Base-by-base conservation (phyloP, 257 asterid species). In the Solanum chilense region DNA sequence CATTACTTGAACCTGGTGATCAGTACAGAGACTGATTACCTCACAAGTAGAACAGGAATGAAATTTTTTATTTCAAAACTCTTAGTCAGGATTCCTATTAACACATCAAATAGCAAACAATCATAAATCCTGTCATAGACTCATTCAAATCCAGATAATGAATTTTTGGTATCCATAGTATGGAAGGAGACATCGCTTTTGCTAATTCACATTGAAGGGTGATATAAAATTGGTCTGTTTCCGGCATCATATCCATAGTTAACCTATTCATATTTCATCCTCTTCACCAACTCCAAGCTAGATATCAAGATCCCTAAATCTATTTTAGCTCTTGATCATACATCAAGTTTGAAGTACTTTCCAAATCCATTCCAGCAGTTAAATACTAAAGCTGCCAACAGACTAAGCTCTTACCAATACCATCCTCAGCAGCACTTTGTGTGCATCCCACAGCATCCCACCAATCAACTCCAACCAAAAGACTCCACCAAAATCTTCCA, bases 361-460 rank as follows among this genome's bases (percentile, higher is more conserved):
- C 69, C 85, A 81, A 49, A 81, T 81, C 42, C 69, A 81, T 81
- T 76, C 37, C 85, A 81, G 69, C 69, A 49, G 69, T 49, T 81
- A 20, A 7, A 52, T 49, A 29, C 44, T 29, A 81, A 49, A 49
- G 27, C 88, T 73, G 39, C 74, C 70, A 86, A 33, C 84, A 86
- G 15, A 86, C 37, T 73, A 73, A 83, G 83, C 84, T 84, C 92
- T 89, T 95, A 97, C 99, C 99, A 87, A 97, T 96, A 82, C 98
- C 98, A 90, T 95, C 98, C 95, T 97, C 99, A 10, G 99, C 98
- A 44, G 99, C 99, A 89, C 99, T 96, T 90, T 97, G 99, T 25
- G 99, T 97, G 87, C 99, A 97, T 89, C 99, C 99, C 87, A 97
- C 98, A 68, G 99, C 99, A 97, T 97, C 99, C 99, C 99, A 96